Evolutionary conservation across 2,329 filamentous ascomycete genomes (phyloP).

Genomic region (Furcasterigmium sp.): DNA sequence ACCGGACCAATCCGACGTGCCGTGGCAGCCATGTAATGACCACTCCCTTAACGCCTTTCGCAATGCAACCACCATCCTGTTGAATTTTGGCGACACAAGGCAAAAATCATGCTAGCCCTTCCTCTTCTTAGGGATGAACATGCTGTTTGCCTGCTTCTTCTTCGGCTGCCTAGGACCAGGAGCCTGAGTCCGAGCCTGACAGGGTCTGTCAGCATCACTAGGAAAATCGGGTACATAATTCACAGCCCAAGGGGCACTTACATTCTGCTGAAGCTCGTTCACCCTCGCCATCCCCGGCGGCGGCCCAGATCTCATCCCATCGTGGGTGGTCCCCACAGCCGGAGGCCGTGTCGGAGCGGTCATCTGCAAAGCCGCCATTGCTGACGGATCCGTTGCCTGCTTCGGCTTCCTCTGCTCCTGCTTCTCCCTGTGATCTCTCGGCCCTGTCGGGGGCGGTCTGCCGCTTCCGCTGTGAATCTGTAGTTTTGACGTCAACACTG

Average conservation of each 20-base stretch:
- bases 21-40: background rate
- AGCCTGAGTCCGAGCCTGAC: background rate
- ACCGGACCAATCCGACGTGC: background rate
- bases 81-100: too few species aligned
- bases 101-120: too few species aligned
- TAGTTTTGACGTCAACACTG: background rate
- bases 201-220: background rate
- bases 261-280: constrained; percentile 1
- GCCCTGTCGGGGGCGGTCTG: constrained; percentile 11
- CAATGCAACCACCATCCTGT: background rate
- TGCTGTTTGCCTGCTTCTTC: background rate
- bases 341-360: constrained; percentile 38
- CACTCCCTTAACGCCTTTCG: background rate
- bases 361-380: constrained; percentile 46
- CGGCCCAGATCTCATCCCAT: constrained; percentile 10
- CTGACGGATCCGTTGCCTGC: constrained; percentile 39
- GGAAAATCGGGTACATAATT: too few species aligned
- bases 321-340: constrained; percentile 13
- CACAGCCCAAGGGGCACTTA: background rate
- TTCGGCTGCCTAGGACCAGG: constrained; percentile 10
- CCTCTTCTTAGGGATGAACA: background rate
- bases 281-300: constrained; percentile 1
- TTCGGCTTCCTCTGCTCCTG: constrained; percentile 12
- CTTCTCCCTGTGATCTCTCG: constrained; percentile 1
- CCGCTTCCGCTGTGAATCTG: constrained; percentile 6